phyloP scores from a whole-genome alignment of 352 stramenopile species.

The Halophytophthora batemanensis region DNA sequence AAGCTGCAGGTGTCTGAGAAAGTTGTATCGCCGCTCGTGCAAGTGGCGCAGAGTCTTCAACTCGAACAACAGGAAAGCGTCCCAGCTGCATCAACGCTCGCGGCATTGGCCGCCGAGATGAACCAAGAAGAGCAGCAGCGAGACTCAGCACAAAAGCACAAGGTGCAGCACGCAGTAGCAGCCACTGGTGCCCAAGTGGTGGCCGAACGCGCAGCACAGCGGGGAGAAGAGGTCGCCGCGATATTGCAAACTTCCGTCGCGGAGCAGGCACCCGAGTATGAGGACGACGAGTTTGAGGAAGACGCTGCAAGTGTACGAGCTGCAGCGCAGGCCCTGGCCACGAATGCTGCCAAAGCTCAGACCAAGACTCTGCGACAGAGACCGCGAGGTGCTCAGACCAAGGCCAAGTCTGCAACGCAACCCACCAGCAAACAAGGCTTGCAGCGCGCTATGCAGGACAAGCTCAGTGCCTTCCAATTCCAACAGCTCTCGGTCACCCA shows the following conservation, averaged over 20 bases:
- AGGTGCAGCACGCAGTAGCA: slow-evolving; percentile 28
- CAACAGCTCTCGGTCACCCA: slow-evolving; percentile 59
- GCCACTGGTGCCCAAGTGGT: slow-evolving; percentile 24
- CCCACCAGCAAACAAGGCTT: slow-evolving; percentile 21
- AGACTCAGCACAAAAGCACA: slow-evolving; percentile 7
- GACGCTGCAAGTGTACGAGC: slow-evolving; percentile 26
- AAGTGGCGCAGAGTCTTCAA: slow-evolving; percentile 18
- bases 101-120: slow-evolving; percentile 34
- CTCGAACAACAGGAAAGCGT: slow-evolving; percentile 9
- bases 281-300: slow-evolving; percentile 51
- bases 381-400: neutral
- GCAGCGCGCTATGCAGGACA: slow-evolving; percentile 46
- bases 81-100: slow-evolving; percentile 13
- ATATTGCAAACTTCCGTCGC: slow-evolving; percentile 29
- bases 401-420: slow-evolving; percentile 4
- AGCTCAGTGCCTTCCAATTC: slow-evolving; percentile 61
- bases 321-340: slow-evolving; percentile 20
- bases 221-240: slow-evolving; percentile 21
- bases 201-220: slow-evolving; percentile 20
- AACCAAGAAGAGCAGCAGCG: slow-evolving; percentile 38
- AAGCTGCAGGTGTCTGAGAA: slow-evolving; percentile 28
- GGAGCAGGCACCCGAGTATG: slow-evolving; percentile 45
- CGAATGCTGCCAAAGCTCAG: slow-evolving; percentile 27
- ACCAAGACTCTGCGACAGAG: neutral
- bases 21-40: slow-evolving; percentile 10